Conservation (phyloP, 352 stramenopile species). For the Globisporangium cystogenes region DNA sequence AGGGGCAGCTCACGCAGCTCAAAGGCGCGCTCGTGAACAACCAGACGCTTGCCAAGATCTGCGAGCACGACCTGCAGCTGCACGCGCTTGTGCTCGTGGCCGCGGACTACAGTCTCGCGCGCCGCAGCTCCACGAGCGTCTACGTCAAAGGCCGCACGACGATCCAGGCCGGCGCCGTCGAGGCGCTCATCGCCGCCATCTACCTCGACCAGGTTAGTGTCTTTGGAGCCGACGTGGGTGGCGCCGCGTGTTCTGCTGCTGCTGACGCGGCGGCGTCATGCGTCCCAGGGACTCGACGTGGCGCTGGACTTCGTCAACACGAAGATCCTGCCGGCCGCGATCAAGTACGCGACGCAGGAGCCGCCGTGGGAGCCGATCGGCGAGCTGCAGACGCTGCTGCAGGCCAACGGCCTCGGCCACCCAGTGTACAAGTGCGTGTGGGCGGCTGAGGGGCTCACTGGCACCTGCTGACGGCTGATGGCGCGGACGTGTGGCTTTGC, state of each 20-base stretch:
- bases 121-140: constrained; percentile 17
- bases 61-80: constrained; percentile 48
- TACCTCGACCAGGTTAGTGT: constrained; percentile 80
- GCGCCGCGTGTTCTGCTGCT: neutral
- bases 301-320: constrained; percentile 63
- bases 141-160: constrained; percentile 56
- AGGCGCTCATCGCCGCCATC: constrained; percentile 72
- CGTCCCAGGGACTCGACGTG: constrained; percentile 36
- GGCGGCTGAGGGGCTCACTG: too few species aligned
- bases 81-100: constrained; percentile 60
- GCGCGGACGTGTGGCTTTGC: neutral
- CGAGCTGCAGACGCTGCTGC: constrained; percentile 64
- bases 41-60: constrained; percentile 57
- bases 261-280: too few species aligned
- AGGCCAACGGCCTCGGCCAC: constrained; percentile 55
- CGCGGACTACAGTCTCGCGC: constrained; percentile 25
- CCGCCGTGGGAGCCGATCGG: constrained; percentile 50
- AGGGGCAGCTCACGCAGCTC: constrained; percentile 69
- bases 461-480: too few species aligned
- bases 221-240: too few species aligned
- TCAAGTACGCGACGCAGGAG: constrained; percentile 48
- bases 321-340: constrained; percentile 47
- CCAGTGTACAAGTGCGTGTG: constrained; percentile 65
- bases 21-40: constrained; percentile 79
- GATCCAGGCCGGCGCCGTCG: constrained; percentile 68